Evolutionary conservation across 2,329 filamentous ascomycete genomes (phyloP).

Genomic region (Neocatenulostroma microsporum): DNA sequence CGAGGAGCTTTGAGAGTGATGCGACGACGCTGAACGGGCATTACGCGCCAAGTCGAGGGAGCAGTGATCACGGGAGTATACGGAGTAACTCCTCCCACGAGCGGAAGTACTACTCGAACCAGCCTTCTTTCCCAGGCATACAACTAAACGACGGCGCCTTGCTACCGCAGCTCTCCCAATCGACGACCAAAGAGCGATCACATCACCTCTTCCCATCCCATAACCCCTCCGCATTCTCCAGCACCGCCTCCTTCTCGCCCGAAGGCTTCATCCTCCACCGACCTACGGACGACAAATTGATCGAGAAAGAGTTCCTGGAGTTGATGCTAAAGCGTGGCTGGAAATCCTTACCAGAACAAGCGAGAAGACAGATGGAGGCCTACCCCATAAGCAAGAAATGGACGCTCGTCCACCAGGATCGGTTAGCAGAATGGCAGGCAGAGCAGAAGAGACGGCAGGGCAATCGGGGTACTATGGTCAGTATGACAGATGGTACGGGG

Average conservation of each 20-base stretch:
- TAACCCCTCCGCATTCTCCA: slow-evolving; percentile 40
- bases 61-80: slow-evolving; percentile 54
- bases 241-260: slow-evolving; percentile 43
- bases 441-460: slow-evolving; percentile 82
- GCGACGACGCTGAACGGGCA: slow-evolving; percentile 51
- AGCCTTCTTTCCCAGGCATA: slow-evolving; percentile 43
- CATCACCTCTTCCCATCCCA: slow-evolving; percentile 30
- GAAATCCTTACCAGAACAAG: slow-evolving; percentile 94
- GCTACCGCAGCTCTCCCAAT: slow-evolving; percentile 30
- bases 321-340: slow-evolving; percentile 97
- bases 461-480: slow-evolving; percentile 54
- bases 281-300: slow-evolving; percentile 70
- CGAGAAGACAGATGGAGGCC: slow-evolving; percentile 88
- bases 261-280: slow-evolving; percentile 58
- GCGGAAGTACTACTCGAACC: slow-evolving; percentile 39
- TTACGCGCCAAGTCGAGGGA: slow-evolving; percentile 22
- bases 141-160: slow-evolving; percentile 30
- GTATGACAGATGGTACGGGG: slow-evolving; percentile 57
- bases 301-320: slow-evolving; percentile 85
- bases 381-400: slow-evolving; percentile 95
- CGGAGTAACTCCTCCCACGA: slow-evolving; percentile 52
- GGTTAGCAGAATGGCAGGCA: slow-evolving; percentile 84
- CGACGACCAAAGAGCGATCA: slow-evolving; percentile 9
- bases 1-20: slow-evolving; percentile 27
- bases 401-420: slow-evolving; percentile 93